Percentiles rank a stretch among this genome's conserved stretches.
These are phyloP conservation scores for Acanthamoeba divionensis DNA, from an alignment of 208 protist genomes.

Conservation along the genomic window DNA sequence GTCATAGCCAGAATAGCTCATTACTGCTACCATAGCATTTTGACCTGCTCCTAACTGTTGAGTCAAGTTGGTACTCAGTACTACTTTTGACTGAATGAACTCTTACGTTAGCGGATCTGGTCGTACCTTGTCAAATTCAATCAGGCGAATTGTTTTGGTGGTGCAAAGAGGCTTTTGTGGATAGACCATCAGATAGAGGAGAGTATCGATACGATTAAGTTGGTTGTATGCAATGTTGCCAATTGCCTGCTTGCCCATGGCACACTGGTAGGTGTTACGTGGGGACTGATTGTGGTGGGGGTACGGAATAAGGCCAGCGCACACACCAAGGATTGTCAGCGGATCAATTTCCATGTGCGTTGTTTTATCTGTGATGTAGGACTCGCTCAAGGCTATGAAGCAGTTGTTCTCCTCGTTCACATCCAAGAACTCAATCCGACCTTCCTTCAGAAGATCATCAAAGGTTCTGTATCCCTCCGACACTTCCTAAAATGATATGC, in stretches of 20 bases:
- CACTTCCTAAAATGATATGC: slow-evolving; percentile 59
- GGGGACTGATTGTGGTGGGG: slow-evolving; percentile 99
- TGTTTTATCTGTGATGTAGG: not conserved
- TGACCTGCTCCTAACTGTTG: slow-evolving; percentile 95
- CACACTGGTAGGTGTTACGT: slow-evolving; percentile 99
- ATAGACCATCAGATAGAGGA: slow-evolving; percentile 97
- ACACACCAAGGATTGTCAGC: slow-evolving; percentile 86
- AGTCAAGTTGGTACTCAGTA: not conserved
- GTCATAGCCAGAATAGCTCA: slow-evolving; percentile 99
- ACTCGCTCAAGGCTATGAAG: slow-evolving; percentile 92
- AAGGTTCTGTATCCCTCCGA: slow-evolving; percentile 69
- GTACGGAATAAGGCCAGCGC: slow-evolving; percentile 97
- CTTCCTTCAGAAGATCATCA: slow-evolving; percentile 87
- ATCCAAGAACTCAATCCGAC: slow-evolving; percentile 98
- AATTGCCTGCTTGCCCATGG: slow-evolving; percentile 99
- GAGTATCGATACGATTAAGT: slow-evolving; percentile 95
- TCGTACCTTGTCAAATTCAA: slow-evolving; percentile 87
- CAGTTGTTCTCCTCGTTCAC: slow-evolving; percentile 98
- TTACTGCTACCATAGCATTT: slow-evolving; percentile 99
- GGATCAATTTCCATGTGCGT: slow-evolving; percentile 92
- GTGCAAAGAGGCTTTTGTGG: slow-evolving; percentile 95
- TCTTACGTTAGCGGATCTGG: not conserved
- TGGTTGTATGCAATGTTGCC: slow-evolving; percentile 93
- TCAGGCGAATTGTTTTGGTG: slow-evolving; percentile 94
- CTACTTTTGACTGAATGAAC: not conserved